These are phyloP conservation scores for Trifolium fragiferum DNA, from an alignment of 306 rosid species.

Conservation along the genomic window DNA sequence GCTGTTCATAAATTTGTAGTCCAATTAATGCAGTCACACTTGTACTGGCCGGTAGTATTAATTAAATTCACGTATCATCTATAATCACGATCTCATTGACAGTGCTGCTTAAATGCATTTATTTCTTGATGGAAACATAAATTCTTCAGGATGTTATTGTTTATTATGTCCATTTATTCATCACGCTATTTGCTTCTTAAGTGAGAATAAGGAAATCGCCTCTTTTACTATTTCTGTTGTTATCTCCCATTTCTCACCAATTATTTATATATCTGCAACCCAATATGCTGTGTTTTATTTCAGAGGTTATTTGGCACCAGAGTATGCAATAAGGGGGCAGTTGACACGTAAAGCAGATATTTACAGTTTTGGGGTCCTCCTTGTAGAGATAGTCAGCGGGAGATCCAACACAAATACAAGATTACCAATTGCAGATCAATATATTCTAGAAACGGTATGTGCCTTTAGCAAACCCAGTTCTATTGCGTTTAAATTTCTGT, in stretches of 20 bases:
- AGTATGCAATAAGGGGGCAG: constrained; percentile 90
- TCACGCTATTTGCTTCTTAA: neutral
- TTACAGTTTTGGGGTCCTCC: constrained; percentile 92
- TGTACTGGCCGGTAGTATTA: constrained; percentile 10
- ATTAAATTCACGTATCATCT: constrained; percentile 27
- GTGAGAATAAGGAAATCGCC: neutral
- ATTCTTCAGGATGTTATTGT: constrained; percentile 10
- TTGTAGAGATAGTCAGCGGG: constrained; percentile 87
- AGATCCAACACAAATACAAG: constrained; percentile 74
- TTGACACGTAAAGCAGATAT: constrained; percentile 89
- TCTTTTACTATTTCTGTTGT: neutral
- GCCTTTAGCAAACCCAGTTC: neutral
- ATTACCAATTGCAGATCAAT: constrained; percentile 73
- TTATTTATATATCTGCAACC: constrained; percentile 29
- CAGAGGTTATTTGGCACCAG: constrained; percentile 97
- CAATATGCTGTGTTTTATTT: constrained; percentile 38
- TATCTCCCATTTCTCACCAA: constrained; percentile 7
- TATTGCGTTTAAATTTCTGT: constrained; percentile 11
- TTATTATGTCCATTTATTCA: constrained; percentile 19
- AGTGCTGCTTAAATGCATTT: neutral
- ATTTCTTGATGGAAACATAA: constrained; percentile 1
- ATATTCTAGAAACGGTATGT: constrained; percentile 77
- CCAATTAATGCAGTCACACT: constrained; percentile 3
- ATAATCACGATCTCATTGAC: constrained; percentile 4
- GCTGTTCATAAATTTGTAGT: constrained; percentile 26